Base-by-base conservation (phyloP, 2,329 filamentous ascomycete species). In the Aureobasidium sp. region DNA sequence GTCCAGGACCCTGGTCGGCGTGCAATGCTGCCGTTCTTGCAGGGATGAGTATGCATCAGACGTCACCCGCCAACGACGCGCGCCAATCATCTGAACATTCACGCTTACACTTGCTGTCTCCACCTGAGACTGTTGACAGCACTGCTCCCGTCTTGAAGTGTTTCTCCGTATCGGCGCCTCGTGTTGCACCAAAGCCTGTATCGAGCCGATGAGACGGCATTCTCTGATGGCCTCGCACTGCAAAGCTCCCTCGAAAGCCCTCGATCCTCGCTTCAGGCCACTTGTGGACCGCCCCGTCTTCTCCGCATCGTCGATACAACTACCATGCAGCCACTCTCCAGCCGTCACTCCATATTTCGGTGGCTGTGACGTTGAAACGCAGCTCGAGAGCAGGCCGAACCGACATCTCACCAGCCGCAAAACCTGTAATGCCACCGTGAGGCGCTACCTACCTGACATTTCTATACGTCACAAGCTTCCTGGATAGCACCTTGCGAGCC, bases 371-470 rank as follows among this genome's bases (percentile, higher is more conserved):
- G 57, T 60, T 60, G 44, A 42, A 51, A 42, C 15, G 44, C 57
- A 41, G 44, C 45, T 60, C 36, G 7, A 39, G 57, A 51, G 57
- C 57, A 60, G 45, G 44, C 34, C 57, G 31, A 60, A 49, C 57
- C 57, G 57, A 60, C 34, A 49, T 51, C 57, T 60, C 57, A 60
- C 57, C 57, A 60, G 45, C 57, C 44, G 44, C 57, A 60, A 60
- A 60, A 60, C 57, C 57, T 60, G 57, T 60, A 37, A 60, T 60
- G 57, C 57, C 57, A 60, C 45, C 9, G 37, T 49, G 57, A 51
- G 45, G 57, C 57, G 57, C 57, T 49, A 60, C 57, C 57, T 60
- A 51, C 57, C 57, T 49, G 57, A 25, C 57, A 49, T n/a, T 17
- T 51, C 34, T 37, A 41, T 60, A 60, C 57, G 57, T 60, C 57